phyloP scores from a whole-genome alignment of 176 grass and related monocot species.

The Neostapfia colusana region DNA sequence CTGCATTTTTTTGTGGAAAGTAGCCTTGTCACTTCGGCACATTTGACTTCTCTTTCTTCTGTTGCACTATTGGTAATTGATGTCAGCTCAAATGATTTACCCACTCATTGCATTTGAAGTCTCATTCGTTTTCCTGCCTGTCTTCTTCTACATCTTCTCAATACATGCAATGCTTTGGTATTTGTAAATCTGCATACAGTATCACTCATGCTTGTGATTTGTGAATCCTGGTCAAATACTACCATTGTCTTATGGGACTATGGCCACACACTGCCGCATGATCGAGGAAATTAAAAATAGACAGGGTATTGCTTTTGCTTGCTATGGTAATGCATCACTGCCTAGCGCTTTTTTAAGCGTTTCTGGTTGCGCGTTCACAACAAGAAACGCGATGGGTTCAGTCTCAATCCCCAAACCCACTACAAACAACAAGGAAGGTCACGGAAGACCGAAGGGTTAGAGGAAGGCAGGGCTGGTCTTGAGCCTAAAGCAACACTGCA shows the following conservation, averaged over 20 bases:
- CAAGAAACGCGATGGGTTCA: too few relatives aligned
- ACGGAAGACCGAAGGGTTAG: too few relatives aligned
- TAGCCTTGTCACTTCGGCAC: conserved; percentile 26
- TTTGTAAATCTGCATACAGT: neutral
- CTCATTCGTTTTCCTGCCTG: neutral
- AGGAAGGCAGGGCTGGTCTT: too few relatives aligned
- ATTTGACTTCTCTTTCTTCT: conserved; percentile 21
- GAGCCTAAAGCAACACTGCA: neutral
- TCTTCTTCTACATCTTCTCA: neutral
- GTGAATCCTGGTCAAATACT: neutral
- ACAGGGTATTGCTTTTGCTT: too few relatives aligned
- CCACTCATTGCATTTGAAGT: conserved; percentile 6
- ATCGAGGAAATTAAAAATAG: neutral
- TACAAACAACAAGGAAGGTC: too few relatives aligned
- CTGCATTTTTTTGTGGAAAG: neutral
- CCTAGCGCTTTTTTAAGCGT: too few relatives aligned
- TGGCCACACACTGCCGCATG: neutral
- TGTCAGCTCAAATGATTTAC: conserved; percentile 6
- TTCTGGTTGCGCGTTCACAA: too few relatives aligned
- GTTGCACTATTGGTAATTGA: neutral
- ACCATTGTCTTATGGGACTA: neutral
- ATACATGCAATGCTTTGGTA: neutral
- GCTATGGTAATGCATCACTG: too few relatives aligned
- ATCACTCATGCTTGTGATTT: neutral
- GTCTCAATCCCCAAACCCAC: too few relatives aligned